Conservation (phyloP, 352 stramenopile genomes). For the Phytophthora pseudosyringae region DNA sequence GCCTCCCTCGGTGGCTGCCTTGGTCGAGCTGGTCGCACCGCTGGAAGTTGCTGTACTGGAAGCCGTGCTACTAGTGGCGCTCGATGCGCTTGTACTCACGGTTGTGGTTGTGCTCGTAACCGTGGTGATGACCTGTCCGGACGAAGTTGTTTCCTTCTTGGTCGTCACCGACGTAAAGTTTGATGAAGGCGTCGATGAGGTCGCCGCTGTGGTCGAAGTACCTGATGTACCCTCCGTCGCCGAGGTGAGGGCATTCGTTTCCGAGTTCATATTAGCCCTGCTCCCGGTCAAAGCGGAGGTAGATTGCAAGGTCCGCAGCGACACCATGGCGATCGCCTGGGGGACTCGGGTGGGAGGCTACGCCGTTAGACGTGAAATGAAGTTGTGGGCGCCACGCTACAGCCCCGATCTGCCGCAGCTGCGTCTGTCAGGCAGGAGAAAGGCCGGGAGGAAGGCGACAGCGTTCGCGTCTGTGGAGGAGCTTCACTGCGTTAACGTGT, state of each 20-base stretch:
- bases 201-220: neutral
- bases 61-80: conserved; percentile 2
- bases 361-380: conserved; percentile 55
- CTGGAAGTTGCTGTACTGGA: conserved; percentile 7
- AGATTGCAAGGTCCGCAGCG: conserved; percentile 31
- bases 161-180: conserved; percentile 26
- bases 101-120: conserved; percentile 28
- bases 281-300: neutral
- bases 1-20: conserved; percentile 2
- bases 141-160: conserved; percentile 24
- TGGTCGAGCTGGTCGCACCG: conserved; percentile 7
- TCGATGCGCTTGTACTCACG: conserved; percentile 20
- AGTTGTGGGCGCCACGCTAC: conserved; percentile 31
- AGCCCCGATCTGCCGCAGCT: conserved; percentile 10
- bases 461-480: conserved; percentile 23
- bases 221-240: conserved; percentile 11
- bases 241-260: conserved; percentile 8
- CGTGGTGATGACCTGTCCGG: conserved; percentile 26
- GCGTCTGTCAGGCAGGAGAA: conserved; percentile 25
- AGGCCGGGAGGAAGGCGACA: conserved; percentile 23
- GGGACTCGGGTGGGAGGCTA: conserved; percentile 28
- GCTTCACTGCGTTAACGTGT: conserved; percentile 7
- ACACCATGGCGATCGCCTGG: conserved; percentile 28
- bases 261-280: conserved; percentile 1
- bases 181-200: conserved; percentile 2